Percentiles rank a stretch among this genome's conserved stretches.
phyloP scores from a whole-genome alignment of 2,329 filamentous ascomycete genomes.

The Aspergillus pseudoterreus region DNA sequence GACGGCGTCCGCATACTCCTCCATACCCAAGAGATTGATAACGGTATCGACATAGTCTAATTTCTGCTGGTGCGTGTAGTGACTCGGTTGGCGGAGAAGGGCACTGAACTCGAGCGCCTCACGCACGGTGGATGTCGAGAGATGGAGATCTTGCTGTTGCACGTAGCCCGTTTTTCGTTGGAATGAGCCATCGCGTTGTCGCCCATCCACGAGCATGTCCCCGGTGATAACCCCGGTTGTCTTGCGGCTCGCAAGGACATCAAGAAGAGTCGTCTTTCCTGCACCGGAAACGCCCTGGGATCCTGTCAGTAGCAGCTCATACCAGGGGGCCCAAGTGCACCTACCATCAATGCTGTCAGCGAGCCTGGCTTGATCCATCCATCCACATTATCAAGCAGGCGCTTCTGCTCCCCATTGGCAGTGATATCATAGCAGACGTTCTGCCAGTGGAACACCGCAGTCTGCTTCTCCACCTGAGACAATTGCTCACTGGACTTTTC shows the following conservation, averaged over 20 bases:
- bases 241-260: conserved; percentile 75
- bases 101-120: conserved; percentile 82
- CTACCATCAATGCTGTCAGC: conserved; percentile 51
- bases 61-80: conserved; percentile 68
- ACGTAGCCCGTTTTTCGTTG: conserved; percentile 25
- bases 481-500: background rate
- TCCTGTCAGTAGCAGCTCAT: background rate
- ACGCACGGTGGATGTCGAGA: conserved; percentile 74
- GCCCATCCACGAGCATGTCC: conserved; percentile 73
- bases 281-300: conserved; percentile 69
- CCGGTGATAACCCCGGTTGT: conserved; percentile 82
- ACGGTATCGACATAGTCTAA: conserved; percentile 80
- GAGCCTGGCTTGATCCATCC: conserved; percentile 52
- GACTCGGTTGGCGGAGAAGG: conserved; percentile 70
- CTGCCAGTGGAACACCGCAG: conserved; percentile 78
- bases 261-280: conserved; percentile 82
- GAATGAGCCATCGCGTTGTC: conserved; percentile 54
- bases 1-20: conserved; percentile 79
- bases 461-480: conserved; percentile 43
- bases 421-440: conserved; percentile 74
- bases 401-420: conserved; percentile 68
- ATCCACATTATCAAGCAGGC: conserved; percentile 51
- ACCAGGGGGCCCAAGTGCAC: background rate
- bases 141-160: conserved; percentile 75
- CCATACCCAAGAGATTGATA: conserved; percentile 82